These are phyloP conservation scores for Lagenaria siceraria DNA, from an alignment of 306 rosid genomes.

Conservation along the genomic window DNA sequence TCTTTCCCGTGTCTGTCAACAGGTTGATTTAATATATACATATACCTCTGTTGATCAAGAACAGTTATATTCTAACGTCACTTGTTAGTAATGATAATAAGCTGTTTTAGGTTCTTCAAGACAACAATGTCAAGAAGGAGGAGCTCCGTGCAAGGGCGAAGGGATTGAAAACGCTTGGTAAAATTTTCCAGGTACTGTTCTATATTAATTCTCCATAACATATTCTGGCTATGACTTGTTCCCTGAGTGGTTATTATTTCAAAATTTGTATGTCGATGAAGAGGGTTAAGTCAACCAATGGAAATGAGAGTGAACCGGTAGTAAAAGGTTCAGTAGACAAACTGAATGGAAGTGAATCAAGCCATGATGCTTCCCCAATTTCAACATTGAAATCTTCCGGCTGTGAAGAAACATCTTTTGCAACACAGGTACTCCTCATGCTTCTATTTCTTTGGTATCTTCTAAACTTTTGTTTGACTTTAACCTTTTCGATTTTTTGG, in stretches of 20 bases:
- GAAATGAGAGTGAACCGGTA: conserved; percentile 37
- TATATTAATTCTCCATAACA: not conserved
- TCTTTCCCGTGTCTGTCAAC: conserved; percentile 92
- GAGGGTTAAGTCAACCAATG: conserved; percentile 65
- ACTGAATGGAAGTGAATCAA: conserved; percentile 64
- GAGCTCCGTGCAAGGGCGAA: conserved; percentile 92
- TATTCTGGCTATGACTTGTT: conserved; percentile 8
- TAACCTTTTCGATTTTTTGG: not conserved
- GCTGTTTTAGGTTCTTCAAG: conserved; percentile 78
- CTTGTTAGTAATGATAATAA: conserved; percentile 16
- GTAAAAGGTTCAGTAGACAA: conserved; percentile 35
- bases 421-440: conserved; percentile 33
- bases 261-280: conserved; percentile 22
- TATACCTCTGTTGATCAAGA: not conserved
- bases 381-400: conserved; percentile 39
- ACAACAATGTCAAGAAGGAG: conserved; percentile 68
- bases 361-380: conserved; percentile 37
- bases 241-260: conserved; percentile 13
- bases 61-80: not conserved
- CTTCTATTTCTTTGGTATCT: not conserved
- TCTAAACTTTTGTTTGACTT: not conserved
- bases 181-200: conserved; percentile 79
- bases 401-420: conserved; percentile 27
- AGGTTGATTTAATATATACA: conserved; percentile 34
- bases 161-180: conserved; percentile 93